These are phyloP conservation scores for Trifolium fragiferum DNA, from an alignment of 306 rosid genomes.

Conservation along the genomic window DNA sequence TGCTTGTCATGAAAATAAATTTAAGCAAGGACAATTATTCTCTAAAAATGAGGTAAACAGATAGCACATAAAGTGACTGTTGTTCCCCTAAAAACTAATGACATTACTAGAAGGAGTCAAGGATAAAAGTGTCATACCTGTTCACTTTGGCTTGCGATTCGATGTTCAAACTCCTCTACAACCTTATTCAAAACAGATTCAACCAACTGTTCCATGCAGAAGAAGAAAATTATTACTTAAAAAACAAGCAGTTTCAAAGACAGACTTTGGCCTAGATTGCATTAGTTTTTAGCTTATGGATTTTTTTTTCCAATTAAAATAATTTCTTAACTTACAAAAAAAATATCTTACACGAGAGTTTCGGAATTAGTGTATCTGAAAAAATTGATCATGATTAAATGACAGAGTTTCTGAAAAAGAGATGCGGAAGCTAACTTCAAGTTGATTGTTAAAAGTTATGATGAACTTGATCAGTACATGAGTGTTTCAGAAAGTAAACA, in stretches of 20 bases:
- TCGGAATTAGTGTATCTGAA: too few species aligned
- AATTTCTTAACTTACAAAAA: not conserved
- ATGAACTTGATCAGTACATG: not conserved
- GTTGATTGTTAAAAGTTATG: not conserved
- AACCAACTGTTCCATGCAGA: slow-evolving; percentile 72
- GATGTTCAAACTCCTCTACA: slow-evolving; percentile 84
- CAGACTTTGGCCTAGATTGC: not conserved
- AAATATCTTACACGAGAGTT: too few species aligned
- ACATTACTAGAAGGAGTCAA: slow-evolving; percentile 7
- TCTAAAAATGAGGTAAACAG: not conserved
- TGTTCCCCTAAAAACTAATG: not conserved
- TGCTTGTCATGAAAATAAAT: slow-evolving; percentile 21
- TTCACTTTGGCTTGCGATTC: slow-evolving; percentile 68
- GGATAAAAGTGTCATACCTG: slow-evolving; percentile 57
- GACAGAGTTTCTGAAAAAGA: not conserved
- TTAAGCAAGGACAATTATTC: not conserved
- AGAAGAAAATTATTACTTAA: slow-evolving; percentile 38
- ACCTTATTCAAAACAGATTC: slow-evolving; percentile 90
- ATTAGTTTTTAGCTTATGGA: not conserved
- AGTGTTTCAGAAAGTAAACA: not conserved
- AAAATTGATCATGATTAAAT: too few species aligned
- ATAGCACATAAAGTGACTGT: not conserved
- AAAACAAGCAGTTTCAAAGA: slow-evolving; percentile 18
- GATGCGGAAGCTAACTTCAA: not conserved
- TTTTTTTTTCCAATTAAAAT: not conserved